Percentiles rank a stretch among this genome's conserved stretches.
These are phyloP conservation scores for Acmispon strigosus DNA, from an alignment of 306 rosid genomes.

Conservation along the genomic window DNA sequence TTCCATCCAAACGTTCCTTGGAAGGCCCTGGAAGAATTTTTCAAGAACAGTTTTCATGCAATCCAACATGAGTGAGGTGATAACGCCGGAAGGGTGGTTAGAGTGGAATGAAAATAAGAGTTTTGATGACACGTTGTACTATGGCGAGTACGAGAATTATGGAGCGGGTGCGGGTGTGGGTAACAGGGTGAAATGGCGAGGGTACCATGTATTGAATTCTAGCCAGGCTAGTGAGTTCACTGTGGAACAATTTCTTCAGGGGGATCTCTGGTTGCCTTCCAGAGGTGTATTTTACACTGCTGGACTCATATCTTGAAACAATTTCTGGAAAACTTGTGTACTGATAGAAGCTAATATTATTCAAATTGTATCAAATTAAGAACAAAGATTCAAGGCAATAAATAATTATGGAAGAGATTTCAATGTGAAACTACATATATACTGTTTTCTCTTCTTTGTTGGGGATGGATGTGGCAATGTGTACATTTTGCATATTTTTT, in stretches of 20 bases:
- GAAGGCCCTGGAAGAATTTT: slow-evolving; percentile 79
- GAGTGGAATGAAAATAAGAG: slow-evolving; percentile 48
- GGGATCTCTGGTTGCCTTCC: slow-evolving; percentile 71
- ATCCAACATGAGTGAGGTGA: slow-evolving; percentile 31
- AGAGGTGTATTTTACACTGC: slow-evolving; percentile 64
- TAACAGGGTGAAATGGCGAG: slow-evolving; percentile 62
- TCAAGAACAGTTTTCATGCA: slow-evolving; percentile 73
- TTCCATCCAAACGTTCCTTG: slow-evolving; percentile 48
- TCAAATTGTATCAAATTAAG: too few relatives aligned
- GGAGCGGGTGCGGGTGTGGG: slow-evolving; percentile 51
- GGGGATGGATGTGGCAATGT: too few relatives aligned
- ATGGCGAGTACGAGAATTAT: slow-evolving; percentile 61
- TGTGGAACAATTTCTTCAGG: slow-evolving; percentile 58
- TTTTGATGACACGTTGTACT: slow-evolving; percentile 47
- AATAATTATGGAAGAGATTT: too few relatives aligned
- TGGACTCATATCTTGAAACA: slow-evolving; percentile 27
- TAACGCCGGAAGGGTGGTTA: slow-evolving; percentile 76
- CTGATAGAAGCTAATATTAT: too few relatives aligned
- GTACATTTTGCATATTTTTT: too few relatives aligned
- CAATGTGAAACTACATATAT: too few relatives aligned
- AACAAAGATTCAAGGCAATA: too few relatives aligned
- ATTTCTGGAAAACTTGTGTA: too few relatives aligned
- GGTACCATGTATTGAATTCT: slow-evolving; percentile 46
- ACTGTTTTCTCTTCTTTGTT: too few relatives aligned
- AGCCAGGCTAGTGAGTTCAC: slow-evolving; percentile 47